Evolutionary conservation across 768 basidiomycete species (phyloP), one percentile per base, ranked within the genome.

Genomic region (Russula vinacea): DNA sequence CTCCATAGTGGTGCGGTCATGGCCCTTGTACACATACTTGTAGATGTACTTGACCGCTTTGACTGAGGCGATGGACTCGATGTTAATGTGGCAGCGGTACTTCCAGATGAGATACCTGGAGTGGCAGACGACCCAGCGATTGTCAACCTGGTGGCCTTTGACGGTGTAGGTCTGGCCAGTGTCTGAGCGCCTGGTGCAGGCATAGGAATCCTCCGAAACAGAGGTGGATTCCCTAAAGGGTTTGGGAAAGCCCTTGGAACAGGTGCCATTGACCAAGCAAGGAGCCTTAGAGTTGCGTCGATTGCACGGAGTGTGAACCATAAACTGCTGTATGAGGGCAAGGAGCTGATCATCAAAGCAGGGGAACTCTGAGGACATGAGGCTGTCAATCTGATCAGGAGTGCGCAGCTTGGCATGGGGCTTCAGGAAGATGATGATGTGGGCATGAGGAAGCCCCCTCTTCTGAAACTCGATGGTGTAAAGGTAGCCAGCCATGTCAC

Each of bases 51-150:
- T 81, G 69, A 79, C 57, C 4, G 79, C 67, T 9, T 71, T 71
- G 42, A 83, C 66, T 8, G 75, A 76, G 0, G 69, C 71, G 54
- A 70, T 73, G 57, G 76, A 75, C 65, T 84, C 82, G 0, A 82
- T 17, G 71, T 84, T 85, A 67, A 83, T 81, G 60, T 84, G 80
- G 64, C 80, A 81, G 59, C 76, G 24, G 19, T 51, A 59, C 19
- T 51, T 59, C 26, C 47, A 50, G 26, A 40, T 29, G 37, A 59
- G 37, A 40, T 29, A 51, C 5, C 16, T 2, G 3, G 22, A 17
- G 24, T 58, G 17, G 14, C 35, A 39, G 49, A 58, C 58, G 0
- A 59, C 37, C 49, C 49, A 51, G 8, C n/a, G 17, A 19, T 59
- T 59, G 24, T 50, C 40, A 3, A 59, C 17, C 19, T 29, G 6